Evolutionary conservation across 1,139 yeast species (phyloP), one percentile per base, ranked within the genome.

Genomic region (Yamadazyma dushanensis): DNA sequence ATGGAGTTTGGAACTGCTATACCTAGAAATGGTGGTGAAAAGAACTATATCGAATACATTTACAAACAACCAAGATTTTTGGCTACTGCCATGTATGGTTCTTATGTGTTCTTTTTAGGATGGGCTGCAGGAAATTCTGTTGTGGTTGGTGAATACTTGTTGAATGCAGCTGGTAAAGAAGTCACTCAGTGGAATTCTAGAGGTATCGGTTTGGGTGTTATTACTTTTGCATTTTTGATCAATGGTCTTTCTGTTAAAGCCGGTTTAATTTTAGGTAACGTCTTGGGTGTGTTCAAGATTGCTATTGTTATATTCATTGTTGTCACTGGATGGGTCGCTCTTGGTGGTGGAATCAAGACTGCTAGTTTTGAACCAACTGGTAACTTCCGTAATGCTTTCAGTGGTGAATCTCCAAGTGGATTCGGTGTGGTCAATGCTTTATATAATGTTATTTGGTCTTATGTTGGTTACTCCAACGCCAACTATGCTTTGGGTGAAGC

Each of bases 11-110:
- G 95, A 13, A 76, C 88, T 9, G 88, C 87, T 26, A 78, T 86
- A 45, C 92, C 94, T 22, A 77, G 83, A 59, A 85, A 86, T 52
- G 96, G 96, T 46, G 96, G 95, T 46, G 95, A 86, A 56, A 85
- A 86, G 62, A 84, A 84, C 53, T 87, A 86, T 56, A 67, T 87
- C 49, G 94, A 85, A 57, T 80, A 76, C 50, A 78, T 85, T 44
- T 86, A 72, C 62, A 70, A 66, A 35, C 76, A 72, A 51, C 96
- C 96, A 19, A 76, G 70, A 52, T 81, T 80, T 50, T 68, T 87
- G 41, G 73, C 82, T 33, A 77, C 87, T 15, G 80, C 87, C 36
- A 77, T 84, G 79, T 86, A 84, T 53, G 88, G 87, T 2, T 61
- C 88, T 4, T 84, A 85, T 53, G 81, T 80, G 17, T 81, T 86